Base-by-base conservation (phyloP, 192 early-diverging fungal species). In the Chytriomyces sp. region DNA sequence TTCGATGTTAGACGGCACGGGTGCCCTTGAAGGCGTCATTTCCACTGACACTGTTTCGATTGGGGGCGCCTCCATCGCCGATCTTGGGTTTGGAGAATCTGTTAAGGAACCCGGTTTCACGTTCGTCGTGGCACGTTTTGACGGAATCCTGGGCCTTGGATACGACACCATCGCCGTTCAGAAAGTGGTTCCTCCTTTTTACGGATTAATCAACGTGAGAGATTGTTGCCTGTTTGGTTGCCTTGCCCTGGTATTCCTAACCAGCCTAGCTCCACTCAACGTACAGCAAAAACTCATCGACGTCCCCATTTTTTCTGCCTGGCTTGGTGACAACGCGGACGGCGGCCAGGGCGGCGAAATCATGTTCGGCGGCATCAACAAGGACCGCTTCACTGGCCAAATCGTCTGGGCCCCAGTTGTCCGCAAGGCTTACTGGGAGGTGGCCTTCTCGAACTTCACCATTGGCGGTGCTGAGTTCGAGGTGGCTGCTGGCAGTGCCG, bases 341-440 rank as follows among this genome's bases (percentile, higher is more conserved):
- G 88, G 83, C 3, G 86, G 75, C 3, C 85, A 85, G 5, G 93
- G 93, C 37, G 97, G 97, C 52, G 93, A 93, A 77, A 88, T 99
- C 77, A 83, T 90, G 28, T 91, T 99, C 76, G 97, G 97, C 55
- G 95, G 89, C 30, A 74, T 91, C 44, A 89, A 98, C 79, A 41
- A 88, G 64, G 83, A 81, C 30, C 93, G 90, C 75, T 96, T 88
- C 77, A 80, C 65, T 19, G 84, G 84, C 30, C 73, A 76, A 25
- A 77, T 67, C 81, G 80, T 78, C 22, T 99, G 92, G 91, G 89
- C 93, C 56, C 86, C 92, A 26, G 90, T 99, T 64, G 84, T 87
- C 41, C 90, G 94, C 74, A 94, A 94, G 81, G 95, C 88, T 0
- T 99, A 99, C 83, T 99, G 97, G 97, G 97, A 99, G 81, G 93